A percentile compares a stretch with the other conserved stretches of the same genome.
These are phyloP conservation scores for Suillus paluster DNA, from an alignment of 768 basidiomycete species.

Conservation along the genomic window DNA sequence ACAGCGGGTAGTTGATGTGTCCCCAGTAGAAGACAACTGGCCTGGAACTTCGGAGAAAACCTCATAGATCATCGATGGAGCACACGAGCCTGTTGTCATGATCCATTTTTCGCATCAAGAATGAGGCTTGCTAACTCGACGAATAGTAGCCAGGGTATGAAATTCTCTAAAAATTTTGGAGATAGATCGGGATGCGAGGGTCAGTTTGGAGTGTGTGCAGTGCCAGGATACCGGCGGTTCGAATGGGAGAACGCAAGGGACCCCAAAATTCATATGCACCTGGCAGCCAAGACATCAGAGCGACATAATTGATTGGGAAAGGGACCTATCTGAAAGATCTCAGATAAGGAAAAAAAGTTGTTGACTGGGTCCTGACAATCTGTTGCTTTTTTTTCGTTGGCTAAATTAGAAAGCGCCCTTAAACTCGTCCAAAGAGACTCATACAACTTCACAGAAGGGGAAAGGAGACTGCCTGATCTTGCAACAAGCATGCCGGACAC, in stretches of 20 bases:
- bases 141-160: not conserved
- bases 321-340: slow-evolving; percentile 6
- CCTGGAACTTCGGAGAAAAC: not conserved
- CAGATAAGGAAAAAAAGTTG: slow-evolving; percentile 5
- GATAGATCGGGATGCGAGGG: slow-evolving; percentile 1
- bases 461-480: slow-evolving; percentile 1
- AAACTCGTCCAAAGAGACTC: slow-evolving; percentile 6
- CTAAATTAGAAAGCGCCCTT: slow-evolving; percentile 6
- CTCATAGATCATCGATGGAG: not conserved
- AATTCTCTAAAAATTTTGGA: not conserved
- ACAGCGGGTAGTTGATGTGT: not conserved
- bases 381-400: slow-evolving; percentile 4
- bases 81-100: not conserved
- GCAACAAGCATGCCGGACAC: slow-evolving; percentile 6
- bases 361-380: not conserved
- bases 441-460: slow-evolving; percentile 3
- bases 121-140: not conserved
- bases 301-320: not conserved
- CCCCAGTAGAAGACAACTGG: not conserved
- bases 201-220: not conserved
- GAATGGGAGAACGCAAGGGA: not conserved
- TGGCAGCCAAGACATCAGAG: not conserved
- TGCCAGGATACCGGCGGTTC: not conserved
- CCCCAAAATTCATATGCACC: not conserved
- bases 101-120: not conserved